Evolutionary conservation across 805 yeast genomes (phyloP).

Genomic region (Yamadazyma endophytica): DNA sequence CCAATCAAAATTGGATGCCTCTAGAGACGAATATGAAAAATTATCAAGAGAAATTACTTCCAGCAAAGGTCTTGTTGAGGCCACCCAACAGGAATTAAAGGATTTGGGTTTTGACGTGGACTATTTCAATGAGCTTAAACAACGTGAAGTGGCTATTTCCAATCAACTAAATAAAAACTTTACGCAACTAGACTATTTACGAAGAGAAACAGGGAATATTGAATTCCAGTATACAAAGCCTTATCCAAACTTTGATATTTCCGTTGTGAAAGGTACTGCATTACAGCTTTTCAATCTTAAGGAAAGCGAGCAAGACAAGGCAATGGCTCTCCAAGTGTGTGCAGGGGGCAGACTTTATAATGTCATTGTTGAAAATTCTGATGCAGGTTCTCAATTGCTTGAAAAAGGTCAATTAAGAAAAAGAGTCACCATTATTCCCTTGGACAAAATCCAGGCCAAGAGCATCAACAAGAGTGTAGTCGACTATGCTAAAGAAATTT

Average conservation of each 20-base stretch:
- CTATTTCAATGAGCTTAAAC: constrained; percentile 40
- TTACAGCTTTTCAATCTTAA: constrained; percentile 74
- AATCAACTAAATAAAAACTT: constrained; percentile 41
- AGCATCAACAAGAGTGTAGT: constrained; percentile 50
- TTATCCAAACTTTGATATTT: constrained; percentile 50
- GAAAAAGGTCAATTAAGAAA: constrained; percentile 74
- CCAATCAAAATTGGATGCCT: constrained; percentile 47
- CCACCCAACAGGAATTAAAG: constrained; percentile 40
- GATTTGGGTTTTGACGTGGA: constrained; percentile 55
- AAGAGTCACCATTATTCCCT: constrained; percentile 87
- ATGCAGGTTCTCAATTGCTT: constrained; percentile 75
- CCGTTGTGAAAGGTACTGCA: constrained; percentile 79
- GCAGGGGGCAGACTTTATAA: constrained; percentile 92
- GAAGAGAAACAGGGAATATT: constrained; percentile 63
- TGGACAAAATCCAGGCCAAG: constrained; percentile 74
- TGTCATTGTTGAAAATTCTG: constrained; percentile 86
- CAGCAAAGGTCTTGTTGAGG: constrained; percentile 33
- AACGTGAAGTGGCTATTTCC: constrained; percentile 40
- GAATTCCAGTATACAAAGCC: constrained; percentile 76
- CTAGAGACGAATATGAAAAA: constrained; percentile 44
- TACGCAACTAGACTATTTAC: constrained; percentile 50
- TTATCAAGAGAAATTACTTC: constrained; percentile 41
- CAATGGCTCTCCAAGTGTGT: constrained; percentile 85
- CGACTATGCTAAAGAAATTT: constrained; percentile 63
- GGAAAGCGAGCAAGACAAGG: constrained; percentile 52